Evolutionary conservation across 2,329 filamentous ascomycete genomes (phyloP), one percentile per base, ranked within the genome.

Genomic region (Mariannaea elegans): DNA sequence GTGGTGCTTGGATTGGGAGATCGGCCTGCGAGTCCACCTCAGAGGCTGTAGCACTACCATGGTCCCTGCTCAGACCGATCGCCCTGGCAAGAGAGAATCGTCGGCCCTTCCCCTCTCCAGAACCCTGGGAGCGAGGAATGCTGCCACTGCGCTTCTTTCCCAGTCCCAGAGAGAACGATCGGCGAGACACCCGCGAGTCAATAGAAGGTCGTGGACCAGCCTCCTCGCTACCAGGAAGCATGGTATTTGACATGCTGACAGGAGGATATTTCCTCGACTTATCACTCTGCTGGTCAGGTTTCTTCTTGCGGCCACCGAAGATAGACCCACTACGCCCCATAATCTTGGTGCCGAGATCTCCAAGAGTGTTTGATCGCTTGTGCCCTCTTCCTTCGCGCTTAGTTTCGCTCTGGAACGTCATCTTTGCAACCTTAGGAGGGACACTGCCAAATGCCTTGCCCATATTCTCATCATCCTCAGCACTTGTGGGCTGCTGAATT

Each of bases 321-420:
- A 95, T 83, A 8, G 92, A 95, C 13, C 90, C 91, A 65, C 89
- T 92, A 62, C 94, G 89, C 39, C 93, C 92, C 76, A 97, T 91
- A 32, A 97, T 81, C 77, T 91, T 95, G 69, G 92, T 92, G 52
- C 92, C 88, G 58, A 97, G 87, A 76, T 86, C 93, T 72, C 87
- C 93, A 80, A 92, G 92, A 65, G 91, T 91, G 78, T 86, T 89
- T 23, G 89, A 92, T 72, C 88, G 81, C 74, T 87, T 89, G 78
- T 92, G 91, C 31, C 84, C 82, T 73, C 82, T 79, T 62, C 67
- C 73, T 45, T 83, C 81, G 19, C 81, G 79, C 50, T 85, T 83
- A 29, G 65, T 53, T 53, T 87, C 84, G 31, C 80, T 77, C 52
- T 84, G 81, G 68, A 89, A 87, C 1, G 85, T 80, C 45, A 86